Base-by-base conservation (phyloP, 2,329 filamentous ascomycete genomes). In the Diaporthe capsici region DNA sequence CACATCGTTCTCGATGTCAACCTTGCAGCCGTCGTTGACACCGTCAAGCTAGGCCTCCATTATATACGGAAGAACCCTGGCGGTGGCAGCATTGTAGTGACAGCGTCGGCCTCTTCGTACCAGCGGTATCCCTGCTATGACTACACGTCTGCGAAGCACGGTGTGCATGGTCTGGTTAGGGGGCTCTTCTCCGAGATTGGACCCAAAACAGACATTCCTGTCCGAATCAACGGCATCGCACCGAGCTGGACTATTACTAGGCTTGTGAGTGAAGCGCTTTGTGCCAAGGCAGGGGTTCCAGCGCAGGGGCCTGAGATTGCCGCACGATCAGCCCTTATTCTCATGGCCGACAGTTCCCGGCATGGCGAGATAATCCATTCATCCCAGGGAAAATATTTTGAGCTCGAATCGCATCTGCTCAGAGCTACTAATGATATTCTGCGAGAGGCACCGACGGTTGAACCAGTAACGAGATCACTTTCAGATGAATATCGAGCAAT, bases 31-130 rank as follows among this genome's bases (percentile, higher is more conserved):
- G 65, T 68, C 2, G 9, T 68, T 39, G 65, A 68, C 47, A 68
- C 65, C 47, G 31, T 53, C 65, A 68, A 53, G 47, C 65, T 68
- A 39, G 65, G 65, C 39, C 39, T 68, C 47, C 47, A 68, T 39
- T 42, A 68, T 20, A 68, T 68, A 15, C 65, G 65, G 4, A 28
- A 68, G 17, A 25, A 12, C 7, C 65, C 65, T 3, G 28, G 47
- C 22, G 65, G 65, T 20, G 65, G 65, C 47, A 68, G 65, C 65
- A 68, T 68, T 12, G 65, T 68, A 13, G 47, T 53, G 4, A 28
- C 65, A 39, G 65, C 65, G 65, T 68, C 65, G 15, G 13, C 65
- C 13, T 68, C 65, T 28, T 53, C 65, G 12, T 68, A 53, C 65
- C 65, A 68, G 47, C n/a, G 31, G 47, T 68, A 37, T 13, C 65